Evolutionary conservation across 1,139 yeast species (phyloP), one percentile per base, ranked within the genome.

Genomic region (Arxiozyma heterogenica): DNA sequence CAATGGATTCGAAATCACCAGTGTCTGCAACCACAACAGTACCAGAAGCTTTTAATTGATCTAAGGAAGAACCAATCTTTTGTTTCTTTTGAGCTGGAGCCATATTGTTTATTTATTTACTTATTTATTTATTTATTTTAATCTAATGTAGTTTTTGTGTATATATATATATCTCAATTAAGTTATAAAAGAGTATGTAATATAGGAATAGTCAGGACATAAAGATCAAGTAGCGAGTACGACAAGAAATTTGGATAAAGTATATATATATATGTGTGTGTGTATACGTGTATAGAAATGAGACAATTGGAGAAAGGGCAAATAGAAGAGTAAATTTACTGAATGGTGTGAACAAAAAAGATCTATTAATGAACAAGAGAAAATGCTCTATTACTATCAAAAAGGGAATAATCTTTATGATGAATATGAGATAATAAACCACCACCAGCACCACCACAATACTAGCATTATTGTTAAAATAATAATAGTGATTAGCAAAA

Each of bases 11-110:
- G 72, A 93, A 93, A 75, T 93, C 98, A 79, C 98, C 98, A 60
- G 98, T 91, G 78, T 93, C 98, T 63, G 98, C 88, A 71, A 93
- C 98, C 69, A 93, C 95, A 65, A 81, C 84, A 64, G 98, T 93
- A 66, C 98, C 98, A 58, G 96, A 74, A 63, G 95, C 91, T 75
- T 93, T 93, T 72, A 93, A 82, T 77, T 86, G 93, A 74, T 86
- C 98, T 70, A 91, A 80, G 56, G 97, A 86, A 79, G 83, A 83
- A 30, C 57, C 54, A 48, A 77, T 70, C 81, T 80, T 81, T 63
- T 66, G 71, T 59, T 68, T 68, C 64, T 68, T 68, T 51, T 60
- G 63, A 51, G 54, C 59, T 56, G 69, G 69, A 55, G 68, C 61
- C 71, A 67, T 67, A 50, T 44, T 60, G 12, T 9, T n/a, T n/a